These are phyloP conservation scores for Naumovozyma baii DNA, from an alignment of 805 yeast genomes.

Conservation along the genomic window DNA sequence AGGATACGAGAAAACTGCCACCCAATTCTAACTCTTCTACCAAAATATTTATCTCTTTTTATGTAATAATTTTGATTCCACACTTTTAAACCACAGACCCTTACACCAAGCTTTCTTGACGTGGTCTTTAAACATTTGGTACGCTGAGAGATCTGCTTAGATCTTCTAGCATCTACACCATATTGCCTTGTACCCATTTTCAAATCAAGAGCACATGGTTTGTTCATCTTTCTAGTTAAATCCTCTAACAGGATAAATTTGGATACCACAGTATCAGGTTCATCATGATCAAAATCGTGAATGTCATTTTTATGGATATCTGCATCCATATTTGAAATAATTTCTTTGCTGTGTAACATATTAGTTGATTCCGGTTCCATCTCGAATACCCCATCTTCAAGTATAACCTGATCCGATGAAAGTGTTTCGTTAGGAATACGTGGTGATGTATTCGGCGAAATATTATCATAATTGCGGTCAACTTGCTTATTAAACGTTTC, in stretches of 20 bases:
- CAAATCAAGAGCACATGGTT: constrained; percentile 87
- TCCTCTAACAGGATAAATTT: constrained; percentile 85
- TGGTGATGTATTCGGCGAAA: neutral
- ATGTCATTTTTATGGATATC: neutral
- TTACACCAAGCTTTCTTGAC: constrained; percentile 70
- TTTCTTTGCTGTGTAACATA: neutral
- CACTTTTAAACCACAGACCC: constrained; percentile 92
- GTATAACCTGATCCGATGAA: neutral
- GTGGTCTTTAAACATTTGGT: constrained; percentile 77
- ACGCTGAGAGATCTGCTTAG: constrained; percentile 71
- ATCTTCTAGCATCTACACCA: constrained; percentile 77
- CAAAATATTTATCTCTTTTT: constrained; percentile 84
- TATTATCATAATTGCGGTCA: neutral
- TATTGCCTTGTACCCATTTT: constrained; percentile 99
- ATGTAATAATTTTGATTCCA: constrained; percentile 52
- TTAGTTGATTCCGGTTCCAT: constrained; percentile 11
- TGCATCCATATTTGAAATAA: neutral
- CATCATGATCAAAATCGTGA: constrained; percentile 7
- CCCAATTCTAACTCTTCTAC: constrained; percentile 65
- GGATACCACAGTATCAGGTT: constrained; percentile 26
- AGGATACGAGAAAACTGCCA: constrained; percentile 67
- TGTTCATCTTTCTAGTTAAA: constrained; percentile 67
- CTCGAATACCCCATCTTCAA: constrained; percentile 10
- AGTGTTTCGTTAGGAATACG: neutral
- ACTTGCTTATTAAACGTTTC: neutral